phyloP scores from a whole-genome alignment of 768 basidiomycete genomes.

The Crucibulum laeve region DNA sequence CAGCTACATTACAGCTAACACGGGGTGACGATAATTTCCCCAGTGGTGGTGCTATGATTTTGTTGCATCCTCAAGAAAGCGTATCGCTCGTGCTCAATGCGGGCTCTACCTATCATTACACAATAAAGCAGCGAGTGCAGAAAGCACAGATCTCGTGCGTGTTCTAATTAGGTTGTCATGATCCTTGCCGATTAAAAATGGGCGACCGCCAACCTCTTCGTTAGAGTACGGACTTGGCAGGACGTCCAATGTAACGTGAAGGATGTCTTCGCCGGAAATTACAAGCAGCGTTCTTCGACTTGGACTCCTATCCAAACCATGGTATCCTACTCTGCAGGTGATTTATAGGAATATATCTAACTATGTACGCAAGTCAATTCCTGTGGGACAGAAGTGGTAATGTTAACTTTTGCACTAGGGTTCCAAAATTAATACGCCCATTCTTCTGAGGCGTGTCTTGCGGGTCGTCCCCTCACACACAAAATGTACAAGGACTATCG shows the following conservation, averaged over 20 bases:
- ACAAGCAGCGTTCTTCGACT: constrained; percentile 8
- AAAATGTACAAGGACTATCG: no score
- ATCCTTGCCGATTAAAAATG: neutral
- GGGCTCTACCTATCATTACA: constrained; percentile 44
- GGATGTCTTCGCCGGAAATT: constrained; percentile 19
- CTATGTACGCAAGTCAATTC: no score
- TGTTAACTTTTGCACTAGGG: no score
- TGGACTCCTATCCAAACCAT: constrained; percentile 17
- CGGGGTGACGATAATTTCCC: constrained; percentile 20
- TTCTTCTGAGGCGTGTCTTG: no score
- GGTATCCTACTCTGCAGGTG: constrained; percentile 8
- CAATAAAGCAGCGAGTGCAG: constrained; percentile 30
- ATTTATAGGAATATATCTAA: neutral
- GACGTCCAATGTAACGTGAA: constrained; percentile 32
- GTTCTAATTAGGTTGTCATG: neutral
- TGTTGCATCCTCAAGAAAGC: constrained; percentile 35
- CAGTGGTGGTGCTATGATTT: constrained; percentile 26
- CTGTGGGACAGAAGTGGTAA: no score
- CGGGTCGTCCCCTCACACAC: no score
- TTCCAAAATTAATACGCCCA: no score
- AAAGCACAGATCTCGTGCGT: constrained; percentile 44
- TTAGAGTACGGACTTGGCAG: constrained; percentile 41
- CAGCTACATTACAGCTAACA: constrained; percentile 34
- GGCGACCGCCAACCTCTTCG: neutral
- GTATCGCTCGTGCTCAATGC: constrained; percentile 45